A percentile compares a stretch with the other conserved stretches of the same genome.
Conservation (phyloP, 1,284 basidiomycete species). For the Rhodotorula sp. region DNA sequence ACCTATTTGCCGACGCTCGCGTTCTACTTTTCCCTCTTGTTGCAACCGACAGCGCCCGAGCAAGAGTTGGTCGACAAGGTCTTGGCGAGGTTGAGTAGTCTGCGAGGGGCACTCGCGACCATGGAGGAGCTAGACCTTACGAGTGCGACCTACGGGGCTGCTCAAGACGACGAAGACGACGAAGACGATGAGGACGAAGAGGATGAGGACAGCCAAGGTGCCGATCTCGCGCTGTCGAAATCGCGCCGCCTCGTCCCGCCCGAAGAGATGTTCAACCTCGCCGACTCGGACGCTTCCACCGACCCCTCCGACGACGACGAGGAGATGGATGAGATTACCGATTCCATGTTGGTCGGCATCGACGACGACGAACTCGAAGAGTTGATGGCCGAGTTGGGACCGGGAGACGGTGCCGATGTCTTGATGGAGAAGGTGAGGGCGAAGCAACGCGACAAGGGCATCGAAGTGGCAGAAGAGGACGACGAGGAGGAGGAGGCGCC, state of each 20-base stretch:
- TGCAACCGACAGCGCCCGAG: slow-evolving; percentile 59
- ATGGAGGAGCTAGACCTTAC: slow-evolving; percentile 78
- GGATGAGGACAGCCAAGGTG: slow-evolving; percentile 34
- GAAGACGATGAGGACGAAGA: slow-evolving; percentile 48
- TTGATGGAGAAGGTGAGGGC: slow-evolving; percentile 22
- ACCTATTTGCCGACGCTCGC: slow-evolving; percentile 88
- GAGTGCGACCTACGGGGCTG: slow-evolving; percentile 52
- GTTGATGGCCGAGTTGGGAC: slow-evolving; percentile 43
- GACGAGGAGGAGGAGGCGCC: slow-evolving; percentile 6
- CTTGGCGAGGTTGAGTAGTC: slow-evolving; percentile 71
- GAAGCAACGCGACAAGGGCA: slow-evolving; percentile 27
- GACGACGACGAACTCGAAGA: slow-evolving; percentile 47
- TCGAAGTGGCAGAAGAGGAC: slow-evolving; percentile 14
- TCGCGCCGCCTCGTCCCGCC: slow-evolving; percentile 1
- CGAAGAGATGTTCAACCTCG: slow-evolving; percentile 42
- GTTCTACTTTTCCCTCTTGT: slow-evolving; percentile 86
- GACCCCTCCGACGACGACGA: slow-evolving; percentile 41
- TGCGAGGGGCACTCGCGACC: slow-evolving; percentile 77
- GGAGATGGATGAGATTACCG: slow-evolving; percentile 48
- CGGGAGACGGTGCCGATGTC: slow-evolving; percentile 26
- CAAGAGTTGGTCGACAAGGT: slow-evolving; percentile 69
- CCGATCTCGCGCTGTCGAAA: slow-evolving; percentile 28
- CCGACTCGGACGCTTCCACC: slow-evolving; percentile 31
- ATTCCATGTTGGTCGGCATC: slow-evolving; percentile 41
- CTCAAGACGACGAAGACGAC: slow-evolving; percentile 48